Evolutionary conservation across 176 grass and related monocot species (phyloP).

Genomic region (Microstegium vimineum): DNA sequence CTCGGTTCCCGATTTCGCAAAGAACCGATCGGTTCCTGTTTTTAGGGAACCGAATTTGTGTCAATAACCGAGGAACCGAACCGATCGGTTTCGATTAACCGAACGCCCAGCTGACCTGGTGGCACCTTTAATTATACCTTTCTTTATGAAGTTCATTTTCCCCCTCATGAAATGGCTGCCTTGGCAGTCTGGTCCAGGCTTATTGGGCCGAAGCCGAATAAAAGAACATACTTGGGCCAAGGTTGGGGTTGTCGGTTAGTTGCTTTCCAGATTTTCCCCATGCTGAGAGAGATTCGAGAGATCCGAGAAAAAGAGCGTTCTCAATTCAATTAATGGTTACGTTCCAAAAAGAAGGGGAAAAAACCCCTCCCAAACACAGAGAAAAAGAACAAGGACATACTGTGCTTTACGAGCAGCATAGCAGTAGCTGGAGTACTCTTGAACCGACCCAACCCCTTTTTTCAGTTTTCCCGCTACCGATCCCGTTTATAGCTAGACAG

Average conservation of each 20-base stretch:
- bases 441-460: neutral
- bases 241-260: neutral
- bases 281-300: neutral
- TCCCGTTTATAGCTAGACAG: neutral
- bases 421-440: too few relatives aligned
- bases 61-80: too few relatives aligned
- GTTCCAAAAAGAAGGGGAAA: neutral
- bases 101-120: too few relatives aligned
- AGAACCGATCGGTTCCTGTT: too few relatives aligned
- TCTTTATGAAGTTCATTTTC: neutral
- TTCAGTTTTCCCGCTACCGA: neutral
- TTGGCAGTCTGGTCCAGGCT: neutral
- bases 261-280: neutral
- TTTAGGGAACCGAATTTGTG: too few relatives aligned
- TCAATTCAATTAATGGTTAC: too few relatives aligned
- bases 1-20: too few relatives aligned
- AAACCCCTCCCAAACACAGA: neutral
- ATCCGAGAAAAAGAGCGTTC: neutral
- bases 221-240: neutral
- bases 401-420: neutral
- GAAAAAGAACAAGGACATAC: neutral
- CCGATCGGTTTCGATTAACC: too few relatives aligned
- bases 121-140: neutral
- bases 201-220: neutral
- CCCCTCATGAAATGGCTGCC: neutral